Evolutionary conservation across 2,329 filamentous ascomycete species (phyloP), one percentile per base, ranked within the genome.

Genomic region (Aspergillus piperis): DNA sequence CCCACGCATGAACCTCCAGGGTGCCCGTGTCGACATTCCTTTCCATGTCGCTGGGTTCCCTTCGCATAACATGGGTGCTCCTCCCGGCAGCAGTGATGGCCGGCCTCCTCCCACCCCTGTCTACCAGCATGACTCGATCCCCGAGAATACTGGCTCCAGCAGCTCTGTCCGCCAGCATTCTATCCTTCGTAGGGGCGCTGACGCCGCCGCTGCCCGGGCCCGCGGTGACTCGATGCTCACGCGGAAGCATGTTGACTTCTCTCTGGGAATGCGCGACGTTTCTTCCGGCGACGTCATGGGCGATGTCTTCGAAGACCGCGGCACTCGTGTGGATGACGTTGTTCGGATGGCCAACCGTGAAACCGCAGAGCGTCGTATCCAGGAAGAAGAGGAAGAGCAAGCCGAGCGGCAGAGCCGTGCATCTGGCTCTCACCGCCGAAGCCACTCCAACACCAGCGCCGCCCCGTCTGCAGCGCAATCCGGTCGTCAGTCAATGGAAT

Each of bases 1-100:
- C 57, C 92, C 92, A 47, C 86, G 87, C 69, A 87, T 88, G 80
- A 87, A 89, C 69, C 85, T 84, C 76, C 88, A 89, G 55, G 88
- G 90, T 62, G 86, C 87, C 61, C 86, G 85, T 67, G 80, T 85
- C 60, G 86, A 86, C 51, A 87, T 86, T 72, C 90, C 90, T 0
- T 82, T 91, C 64, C 91, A 88, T 66, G 72, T 88, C 57, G 79
- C 83, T 65, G 81, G 85, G 50, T 67, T 79, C 65, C 64, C 81
- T 81, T 58, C 71, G 74, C 53, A 76, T 75, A 77, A 77, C 13
- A 74, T 78, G 44, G 77, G 64, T 39, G 78, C 78, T 11, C 71
- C 77, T 59, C 76, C 75, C 55, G 76, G 77, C 7, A 73, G 76
- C 53, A 78, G 80, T 15, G 81, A 83, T 61, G 73, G 80, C 42